Evolutionary conservation across 495 filamentous ascomycete genomes (phyloP), one percentile per base, ranked within the genome.

Genomic region (Penicillium ochrochloron): DNA sequence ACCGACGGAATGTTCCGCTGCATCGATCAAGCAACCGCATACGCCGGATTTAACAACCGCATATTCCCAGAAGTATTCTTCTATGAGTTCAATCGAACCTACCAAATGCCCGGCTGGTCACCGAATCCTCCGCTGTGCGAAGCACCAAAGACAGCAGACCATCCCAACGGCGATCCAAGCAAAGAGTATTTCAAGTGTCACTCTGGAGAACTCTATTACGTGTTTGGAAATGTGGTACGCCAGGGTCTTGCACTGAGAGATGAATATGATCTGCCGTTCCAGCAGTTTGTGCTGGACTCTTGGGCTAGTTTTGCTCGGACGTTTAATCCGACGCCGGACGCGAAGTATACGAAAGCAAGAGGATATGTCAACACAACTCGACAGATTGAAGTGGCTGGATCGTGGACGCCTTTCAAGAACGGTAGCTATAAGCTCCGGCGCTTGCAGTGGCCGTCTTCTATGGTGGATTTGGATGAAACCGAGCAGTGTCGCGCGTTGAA

Each of bases 31-130:
- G 71, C 66, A 23, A 73, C 69, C n/a, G 71, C 64, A 29, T 66
- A 72, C 21, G 62, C 66, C 8, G 71, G 60, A 14, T 33, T 39
- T 2, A 57, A 54, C 23, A 70, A 69, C 42, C 10, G 50, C 14
- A 70, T 73, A 9, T 73, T 72, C 41, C 69, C 71, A 4, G 53
- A 66, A 10, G 58, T 70, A 4, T 73, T 60, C 60, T 73, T 67
- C 58, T 73, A 73, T 37, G 71, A 70, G 59, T 72, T 68, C 57
- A 72, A 74, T 55, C 72, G 73, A 27, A 65, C 70, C n/a, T 74
- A 70, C 29, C 69, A 68, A 42, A 67, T 70, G 67, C 65, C 60
- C 21, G 66, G 56, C n/a, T 75, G 57, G 59, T 74, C 67, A 5
- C 71, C 71, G 0, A 73, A 73, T 48, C 51, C 66, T 23, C 71